Evolutionary conservation across 352 stramenopile genomes (phyloP), one percentile per base, ranked within the genome.

Genomic region (Aphanomyces astaci): DNA sequence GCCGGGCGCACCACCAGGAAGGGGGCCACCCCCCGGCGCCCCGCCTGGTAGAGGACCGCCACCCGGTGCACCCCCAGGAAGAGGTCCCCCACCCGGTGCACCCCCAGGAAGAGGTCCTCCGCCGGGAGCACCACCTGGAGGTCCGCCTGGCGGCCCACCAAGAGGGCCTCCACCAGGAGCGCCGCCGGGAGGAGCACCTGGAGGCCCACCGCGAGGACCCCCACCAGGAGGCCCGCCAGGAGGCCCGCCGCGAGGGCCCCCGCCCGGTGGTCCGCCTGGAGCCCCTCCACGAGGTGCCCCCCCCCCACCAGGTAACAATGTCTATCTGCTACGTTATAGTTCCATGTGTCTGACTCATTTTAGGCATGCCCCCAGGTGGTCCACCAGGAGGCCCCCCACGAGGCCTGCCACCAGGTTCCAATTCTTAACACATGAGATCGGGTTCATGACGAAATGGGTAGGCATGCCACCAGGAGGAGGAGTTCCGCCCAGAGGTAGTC

Each of bases 201-300:
- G 66, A 33, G 65, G 40, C 22, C 66, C 66, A 11, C 30, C 36
- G 31, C 59, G 72, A 30, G 72, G 67, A 39, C 73, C 73, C 28
- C 66, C 65, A 25, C 63, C 69, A 43, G 71, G 72, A 28, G 60
- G 36, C 25, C 72, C 62, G 24, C 76, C 74, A 43, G 66, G 71
- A 31, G 24, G 32, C 57, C 45, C 55, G 40, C 52, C 51, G 13
- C 56, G 46, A 71, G 75, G 73, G 2, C 46, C 63, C 60, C 74
- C 80, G 46, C 53, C 65, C 4, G 64, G 53, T 46, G 72, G 62
- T 30, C 63, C 68, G 24, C 71, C 71, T 51, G 73, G 74, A 59
- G 68, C 71, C 30, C 79, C 77, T 13, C 73, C 75, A 40, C 71
- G 73, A 52, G 79, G 75, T 32, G 64, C 76, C 17, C 79, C 78